Base-by-base conservation (phyloP, 1,139 yeast genomes). In the Debaryomyces subglobosus region DNA sequence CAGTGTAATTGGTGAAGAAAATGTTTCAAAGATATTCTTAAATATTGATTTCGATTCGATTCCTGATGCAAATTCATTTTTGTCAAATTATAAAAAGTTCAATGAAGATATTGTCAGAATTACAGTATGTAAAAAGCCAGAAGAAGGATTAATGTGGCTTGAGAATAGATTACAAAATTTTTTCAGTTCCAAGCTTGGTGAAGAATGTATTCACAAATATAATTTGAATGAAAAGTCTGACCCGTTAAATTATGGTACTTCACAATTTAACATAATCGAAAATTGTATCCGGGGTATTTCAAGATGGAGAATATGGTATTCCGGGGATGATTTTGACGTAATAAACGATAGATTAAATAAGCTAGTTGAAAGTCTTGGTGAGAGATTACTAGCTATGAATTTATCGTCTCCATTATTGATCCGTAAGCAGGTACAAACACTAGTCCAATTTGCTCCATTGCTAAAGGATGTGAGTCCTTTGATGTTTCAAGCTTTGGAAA, bases 261-360 rank as follows among this genome's bases (percentile, higher is more conserved):
- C 96, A 0, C 97, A 92, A 61, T 84, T 94, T 55, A 86, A 85
- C 62, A 82, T 91, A 24, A 89, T 91, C 35, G 99, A 94, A 66
- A 87, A 96, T 38, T 86, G 96, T 55, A 82, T 94, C 27, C 80
- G 96, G 53, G 99, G 99, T 35, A 86, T 95, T 34, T 84, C 95
- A n/a, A 81, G 99, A 60, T 94, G 99, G 98, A 84, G 91, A 60
- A 86, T 91, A 25, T 92, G 97, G 97, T 91, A 90, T 61, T 69
- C 68, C 39, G 82, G 81, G 3, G 79, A 79, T 3, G 95, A 89
- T 60, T 82, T 82, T 55, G 82, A 82, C 34, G 74, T 72, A 15
- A 79, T 81, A 34, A 78, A 84, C 50, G 79, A 72, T 43, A 71
- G 79, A 23, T 74, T 94, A 41, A 77, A 86, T 51, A 72, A 73